Conservation (phyloP, 306 rosid genomes). For the Luffa acutangula region DNA sequence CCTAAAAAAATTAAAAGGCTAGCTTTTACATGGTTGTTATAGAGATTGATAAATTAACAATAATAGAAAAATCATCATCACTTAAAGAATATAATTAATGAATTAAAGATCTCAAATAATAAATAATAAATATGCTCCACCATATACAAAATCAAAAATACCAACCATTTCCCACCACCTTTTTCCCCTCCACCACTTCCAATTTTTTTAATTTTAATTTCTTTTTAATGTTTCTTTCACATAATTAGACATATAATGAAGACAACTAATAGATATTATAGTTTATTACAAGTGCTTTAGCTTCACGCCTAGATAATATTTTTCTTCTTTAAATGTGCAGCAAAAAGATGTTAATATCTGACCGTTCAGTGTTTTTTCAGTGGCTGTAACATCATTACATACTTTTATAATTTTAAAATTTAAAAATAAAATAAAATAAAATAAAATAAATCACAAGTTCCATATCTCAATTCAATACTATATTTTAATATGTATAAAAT, state of each 20-base stretch:
- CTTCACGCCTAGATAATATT: conserved; percentile 7
- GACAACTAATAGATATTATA: conserved; percentile 9
- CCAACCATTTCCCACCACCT: conserved; percentile 2
- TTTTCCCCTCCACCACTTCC: conserved; percentile 1
- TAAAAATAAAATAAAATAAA: too few relatives aligned
- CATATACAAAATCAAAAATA: neutral
- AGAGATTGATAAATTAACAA: neutral
- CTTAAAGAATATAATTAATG: neutral
- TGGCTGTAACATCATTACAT: neutral
- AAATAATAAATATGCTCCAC: neutral
- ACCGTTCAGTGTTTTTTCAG: neutral
- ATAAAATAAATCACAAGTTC: neutral
- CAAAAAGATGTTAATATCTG: conserved; percentile 1
- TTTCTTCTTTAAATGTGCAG: neutral
- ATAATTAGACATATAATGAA: conserved; percentile 6
- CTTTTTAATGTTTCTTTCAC: neutral
- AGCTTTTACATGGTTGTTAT: neutral
- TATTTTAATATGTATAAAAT: neutral
- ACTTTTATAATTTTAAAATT: neutral
- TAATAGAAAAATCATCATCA: neutral
- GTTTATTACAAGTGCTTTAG: conserved; percentile 9
- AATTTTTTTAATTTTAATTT: neutral
- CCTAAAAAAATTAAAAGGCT: too few relatives aligned
- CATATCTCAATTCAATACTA: conserved; percentile 2
- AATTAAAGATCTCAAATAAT: neutral